These are phyloP conservation scores for Asterochloris erici DNA, from an alignment of 139 green algal species.

Conservation along the genomic window DNA sequence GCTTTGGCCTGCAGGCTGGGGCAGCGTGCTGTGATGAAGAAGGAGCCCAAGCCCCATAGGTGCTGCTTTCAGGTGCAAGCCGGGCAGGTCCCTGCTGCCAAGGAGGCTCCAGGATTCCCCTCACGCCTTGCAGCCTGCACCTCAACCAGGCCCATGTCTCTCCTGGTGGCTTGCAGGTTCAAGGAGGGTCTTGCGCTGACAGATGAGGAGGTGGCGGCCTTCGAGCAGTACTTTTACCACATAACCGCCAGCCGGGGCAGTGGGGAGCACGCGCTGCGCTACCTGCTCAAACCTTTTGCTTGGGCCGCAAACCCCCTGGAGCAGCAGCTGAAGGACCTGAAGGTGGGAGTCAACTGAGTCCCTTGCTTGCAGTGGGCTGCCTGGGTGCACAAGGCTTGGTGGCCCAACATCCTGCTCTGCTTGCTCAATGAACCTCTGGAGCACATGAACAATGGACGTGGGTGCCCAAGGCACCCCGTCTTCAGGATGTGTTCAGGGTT, in stretches of 20 bases:
- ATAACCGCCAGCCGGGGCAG: slow-evolving; percentile 57
- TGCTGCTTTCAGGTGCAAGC: no score
- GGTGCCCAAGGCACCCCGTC: no score
- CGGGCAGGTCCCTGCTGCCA: neutral
- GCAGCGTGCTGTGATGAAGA: no score
- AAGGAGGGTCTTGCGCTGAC: slow-evolving; percentile 45
- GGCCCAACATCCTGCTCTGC: no score
- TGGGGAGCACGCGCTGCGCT: slow-evolving; percentile 75
- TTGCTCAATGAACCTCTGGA: no score
- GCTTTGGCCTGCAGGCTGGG: no score
- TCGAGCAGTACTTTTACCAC: slow-evolving; percentile 71
- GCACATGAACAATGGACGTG: no score
- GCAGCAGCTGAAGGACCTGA: slow-evolving; percentile 57
- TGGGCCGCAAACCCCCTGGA: slow-evolving; percentile 69
- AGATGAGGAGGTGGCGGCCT: slow-evolving; percentile 37
- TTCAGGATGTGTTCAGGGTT: no score
- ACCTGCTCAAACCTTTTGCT: slow-evolving; percentile 78
- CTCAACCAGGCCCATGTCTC: neutral
- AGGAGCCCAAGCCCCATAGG: no score
- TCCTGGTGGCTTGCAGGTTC: slow-evolving; percentile 11
- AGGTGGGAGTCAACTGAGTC: slow-evolving; percentile 20
- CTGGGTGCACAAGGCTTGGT: no score
- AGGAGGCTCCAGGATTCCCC: no score
- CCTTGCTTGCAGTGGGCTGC: no score
- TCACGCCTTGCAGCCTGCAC: neutral